Base-by-base conservation (phyloP, 1,284 basidiomycete species). In the Apiotrichum veenhuisii region DNA sequence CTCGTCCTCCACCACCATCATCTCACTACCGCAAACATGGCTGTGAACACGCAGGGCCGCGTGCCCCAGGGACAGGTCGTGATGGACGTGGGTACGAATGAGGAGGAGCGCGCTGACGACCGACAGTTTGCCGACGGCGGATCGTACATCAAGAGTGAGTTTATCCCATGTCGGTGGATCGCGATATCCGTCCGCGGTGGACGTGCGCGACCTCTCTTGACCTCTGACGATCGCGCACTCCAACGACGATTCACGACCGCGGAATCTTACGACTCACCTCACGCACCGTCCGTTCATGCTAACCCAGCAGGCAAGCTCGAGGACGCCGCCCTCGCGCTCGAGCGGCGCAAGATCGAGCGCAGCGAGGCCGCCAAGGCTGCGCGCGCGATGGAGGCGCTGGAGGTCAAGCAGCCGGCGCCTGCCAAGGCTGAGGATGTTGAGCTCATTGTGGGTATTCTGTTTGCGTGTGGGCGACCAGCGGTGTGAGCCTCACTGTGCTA, bases 41-140 rank as follows among this genome's bases (percentile, higher is more conserved):
- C 53, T 26, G 62, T 67, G 34, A 66, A 64, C 55, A 65, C 68
- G 49, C 56, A 65, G 57, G 66, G 65, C 18, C 57, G 71, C n/a
- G 60, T 71, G 46, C 69, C 71, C 25, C 70, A 72, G 59, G 71
- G 71, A 34, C 72, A 75, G 52, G 71, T 75, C 15, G 64, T 75
- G 40, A 67, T 73, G 58, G 72, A 75, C 49, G 73, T 75, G 53
- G 63, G 72, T 57, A 11, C n/a, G 12, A 5, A 12, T 5, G 9
- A 15, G 12, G 10, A 7, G 30, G 1, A 2, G 7, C 5, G 10
- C 10, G 1, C 5, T 7, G n/a, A 22, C 18, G 64, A 46, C 63
- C 50, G 12, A 2, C 60, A 74, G 73, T 75, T 74, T 50, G 68
- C 68, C 17, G 73, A 75, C 54, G 71, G 71, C 20, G 73, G 73